Base-by-base conservation (phyloP, 345 rosid genomes). In the Acer yangbiense region DNA sequence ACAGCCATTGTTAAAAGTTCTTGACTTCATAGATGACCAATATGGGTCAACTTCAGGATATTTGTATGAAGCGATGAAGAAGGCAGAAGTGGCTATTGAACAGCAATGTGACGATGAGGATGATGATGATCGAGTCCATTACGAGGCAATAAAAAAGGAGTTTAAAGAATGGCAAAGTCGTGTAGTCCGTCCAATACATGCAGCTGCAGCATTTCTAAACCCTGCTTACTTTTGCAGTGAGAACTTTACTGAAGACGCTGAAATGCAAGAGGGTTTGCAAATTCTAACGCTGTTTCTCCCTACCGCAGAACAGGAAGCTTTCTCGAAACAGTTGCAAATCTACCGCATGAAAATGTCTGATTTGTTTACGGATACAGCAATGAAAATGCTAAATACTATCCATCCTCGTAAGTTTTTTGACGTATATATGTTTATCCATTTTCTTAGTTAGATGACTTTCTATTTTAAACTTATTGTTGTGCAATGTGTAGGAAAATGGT, bases 151-250 rank as follows among this genome's bases (percentile, higher is more conserved):
- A 23, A 25, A 17, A 1, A 25, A 57, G 66, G 9, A 58, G 16
- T 76, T 68, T 20, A 25, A 43, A 7, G n/a, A 20, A 13, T 35
- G n/a, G 25, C 16, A 46, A 35, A 41, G 25, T 7, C 21, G 55
- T 20, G 54, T 79, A 25, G n/a, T 66, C 46, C 77, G 20, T 43
- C 77, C 77, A 44, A 55, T 67, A 23, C n/a, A 79, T 60, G 73
- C 77, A 12, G 68, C 72, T 66, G 77, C 81, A 35, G 54, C 69
- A 0, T 67, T 78, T 27, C 20, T 79, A 0, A 72, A 78, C 63
- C 77, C 62, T 9, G 48, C 60, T 54, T 65, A 54, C n/a, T 54
- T 72, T 65, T 55, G 25, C 13, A 39, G 41, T 23, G 20, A 43
- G 60, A 66, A 41, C 20, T 72, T 65, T 46, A 13, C 21, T 6